These are phyloP conservation scores for Mycosphaerella arachidis DNA, from an alignment of 2,329 filamentous ascomycete species.

Conservation along the genomic window DNA sequence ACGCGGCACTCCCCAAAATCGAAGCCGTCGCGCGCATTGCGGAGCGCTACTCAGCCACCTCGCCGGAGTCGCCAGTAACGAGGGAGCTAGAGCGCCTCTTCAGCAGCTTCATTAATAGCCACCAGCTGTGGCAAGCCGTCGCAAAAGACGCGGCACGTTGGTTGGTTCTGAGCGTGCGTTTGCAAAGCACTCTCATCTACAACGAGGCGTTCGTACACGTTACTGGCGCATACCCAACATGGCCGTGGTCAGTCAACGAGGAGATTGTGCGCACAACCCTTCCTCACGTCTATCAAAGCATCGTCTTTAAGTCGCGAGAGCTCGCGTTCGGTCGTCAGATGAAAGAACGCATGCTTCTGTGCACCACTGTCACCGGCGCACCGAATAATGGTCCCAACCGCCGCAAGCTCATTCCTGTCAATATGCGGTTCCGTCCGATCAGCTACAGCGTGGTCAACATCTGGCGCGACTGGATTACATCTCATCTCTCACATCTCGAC, in stretches of 20 bases:
- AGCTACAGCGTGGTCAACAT: conserved; percentile 24
- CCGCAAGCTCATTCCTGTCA: background rate
- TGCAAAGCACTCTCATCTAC: conserved; percentile 32
- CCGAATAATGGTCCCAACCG: conserved; percentile 5
- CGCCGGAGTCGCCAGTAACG: conserved; percentile 19
- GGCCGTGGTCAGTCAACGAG: conserved; percentile 1
- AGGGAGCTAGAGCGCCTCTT: conserved; percentile 16
- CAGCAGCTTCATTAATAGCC: conserved; percentile 22
- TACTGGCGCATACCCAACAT: conserved; percentile 29
- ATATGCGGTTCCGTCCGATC: background rate
- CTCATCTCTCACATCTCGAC: conserved; percentile 15
- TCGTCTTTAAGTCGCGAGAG: conserved; percentile 18
- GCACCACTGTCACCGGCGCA: conserved; percentile 16
- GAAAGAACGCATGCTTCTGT: conserved; percentile 28
- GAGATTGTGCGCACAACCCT: conserved; percentile 7
- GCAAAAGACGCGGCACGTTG: conserved; percentile 32
- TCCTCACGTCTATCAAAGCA: conserved; percentile 10
- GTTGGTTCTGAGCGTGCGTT: conserved; percentile 28
- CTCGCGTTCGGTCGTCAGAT: conserved; percentile 16
- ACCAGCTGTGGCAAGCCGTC: conserved; percentile 31
- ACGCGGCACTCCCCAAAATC: conserved; percentile 23
- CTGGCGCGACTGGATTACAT: conserved; percentile 31
- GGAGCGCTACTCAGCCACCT: conserved; percentile 21
- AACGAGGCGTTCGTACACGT: conserved; percentile 37
- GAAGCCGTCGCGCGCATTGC: conserved; percentile 31